These are phyloP conservation scores for Magnusiomyces paraingens DNA, from an alignment of 1,139 yeast genomes.

Conservation along the genomic window DNA sequence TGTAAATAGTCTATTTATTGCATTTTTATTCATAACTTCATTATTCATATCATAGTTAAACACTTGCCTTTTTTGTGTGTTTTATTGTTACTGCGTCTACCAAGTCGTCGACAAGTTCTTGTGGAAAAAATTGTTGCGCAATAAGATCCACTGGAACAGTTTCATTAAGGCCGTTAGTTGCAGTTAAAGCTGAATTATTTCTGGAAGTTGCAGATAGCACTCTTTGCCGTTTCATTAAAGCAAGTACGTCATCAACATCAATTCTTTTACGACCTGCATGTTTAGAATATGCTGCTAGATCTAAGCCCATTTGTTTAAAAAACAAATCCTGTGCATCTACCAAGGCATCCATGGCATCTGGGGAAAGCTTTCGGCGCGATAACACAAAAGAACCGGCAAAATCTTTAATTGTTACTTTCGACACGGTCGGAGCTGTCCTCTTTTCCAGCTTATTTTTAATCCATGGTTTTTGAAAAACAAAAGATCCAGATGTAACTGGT, in stretches of 20 bases:
- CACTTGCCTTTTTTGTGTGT: not conserved
- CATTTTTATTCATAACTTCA: not conserved
- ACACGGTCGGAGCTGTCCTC: constrained; percentile 21
- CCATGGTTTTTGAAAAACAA: no score
- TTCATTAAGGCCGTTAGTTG: not conserved
- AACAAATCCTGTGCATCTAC: constrained; percentile 25
- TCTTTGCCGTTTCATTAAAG: constrained; percentile 27
- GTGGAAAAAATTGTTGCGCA: not conserved
- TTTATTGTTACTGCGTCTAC: not conserved
- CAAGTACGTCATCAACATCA: constrained; percentile 28
- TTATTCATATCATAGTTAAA: not conserved
- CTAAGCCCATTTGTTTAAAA: constrained; percentile 26
- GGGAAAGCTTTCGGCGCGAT: constrained; percentile 16
- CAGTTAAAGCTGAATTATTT: no score
- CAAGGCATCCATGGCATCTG: constrained; percentile 26
- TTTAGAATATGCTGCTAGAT: constrained; percentile 27
- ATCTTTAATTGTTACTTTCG: constrained; percentile 23
- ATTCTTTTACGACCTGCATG: constrained; percentile 29
- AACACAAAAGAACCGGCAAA: constrained; percentile 20
- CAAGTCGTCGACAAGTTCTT: not conserved
- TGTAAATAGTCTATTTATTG: not conserved
- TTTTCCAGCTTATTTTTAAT: not conserved
- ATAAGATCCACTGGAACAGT: not conserved
- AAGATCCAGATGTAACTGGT: no score
- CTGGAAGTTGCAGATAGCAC: constrained; percentile 11